Evolutionary conservation across 768 basidiomycete genomes (phyloP), one percentile per base, ranked within the genome.

Genomic region (Jaapia argillacea): DNA sequence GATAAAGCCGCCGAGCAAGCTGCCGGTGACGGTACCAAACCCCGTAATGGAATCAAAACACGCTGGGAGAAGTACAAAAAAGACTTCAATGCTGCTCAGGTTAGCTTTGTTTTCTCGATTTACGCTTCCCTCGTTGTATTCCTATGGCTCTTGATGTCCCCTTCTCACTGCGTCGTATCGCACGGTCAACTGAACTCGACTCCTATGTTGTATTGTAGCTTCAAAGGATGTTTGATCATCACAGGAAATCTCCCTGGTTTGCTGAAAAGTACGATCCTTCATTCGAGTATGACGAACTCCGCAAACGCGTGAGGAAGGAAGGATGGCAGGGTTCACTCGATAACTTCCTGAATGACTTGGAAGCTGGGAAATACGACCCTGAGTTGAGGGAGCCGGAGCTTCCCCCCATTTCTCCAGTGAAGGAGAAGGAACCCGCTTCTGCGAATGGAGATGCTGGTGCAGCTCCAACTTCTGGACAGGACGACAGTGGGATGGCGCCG

Each of bases 161-260:
- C 28, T 40, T 37, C 41, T 39, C 26, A 37, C 23, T 23, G 12
- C 37, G 12, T 46, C 42, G 22, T 28, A 26, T 41, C 35, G 25
- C 25, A 27, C 20, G 6, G 16, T 38, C 13, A 10, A 21, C 10
- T 38, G 20, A 22, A 38, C 7, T 7, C 10, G 21, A 38, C 13
- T 38, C 7, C 21, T n/a, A 42, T 49, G 41, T 52, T 62, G 62
- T 67, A 64, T 66, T 72, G 60, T 74, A 97, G 92, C 79, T 94
- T 57, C 88, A 89, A 70, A 85, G 85, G 45, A 85, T 97, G 75
- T 96, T 90, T 73, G 85, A 96, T 25, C 85, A 90, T 64, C 93
- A 97, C 69, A 78, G 81, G 65, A 83, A 85, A 57, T 89, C 88
- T n/a, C 84, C 90, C 12, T 97, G 93, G 93, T 97, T 96, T 69